Evolutionary conservation across 2,329 filamentous ascomycete genomes (phyloP).

Genomic region (Nemania sp.): DNA sequence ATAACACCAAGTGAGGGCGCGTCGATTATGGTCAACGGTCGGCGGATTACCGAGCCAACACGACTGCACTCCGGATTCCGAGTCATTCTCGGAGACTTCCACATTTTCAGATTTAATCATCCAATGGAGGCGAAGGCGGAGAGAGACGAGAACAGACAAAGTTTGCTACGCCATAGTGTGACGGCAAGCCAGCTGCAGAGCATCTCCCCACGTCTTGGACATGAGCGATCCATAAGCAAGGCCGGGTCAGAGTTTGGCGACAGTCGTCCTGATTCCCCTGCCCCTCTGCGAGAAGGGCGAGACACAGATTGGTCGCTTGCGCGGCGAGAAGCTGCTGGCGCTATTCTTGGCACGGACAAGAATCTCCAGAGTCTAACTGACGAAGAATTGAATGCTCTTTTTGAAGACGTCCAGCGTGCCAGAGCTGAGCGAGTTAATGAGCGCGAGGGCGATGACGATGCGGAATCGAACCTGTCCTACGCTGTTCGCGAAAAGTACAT

Average conservation of each 20-base stretch:
- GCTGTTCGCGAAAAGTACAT: constrained; percentile 92
- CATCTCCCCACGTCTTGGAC: constrained; percentile 61
- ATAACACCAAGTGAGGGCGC: constrained; percentile 88
- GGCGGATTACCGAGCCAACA: constrained; percentile 83
- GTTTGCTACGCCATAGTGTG: constrained; percentile 81
- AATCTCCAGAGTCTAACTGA: constrained; percentile 89
- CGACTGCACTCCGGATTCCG: constrained; percentile 89
- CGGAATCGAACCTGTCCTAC: constrained; percentile 87
- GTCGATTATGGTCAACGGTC: constrained; percentile 96
- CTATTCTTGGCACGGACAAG: constrained; percentile 86
- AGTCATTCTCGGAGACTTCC: constrained; percentile 95
- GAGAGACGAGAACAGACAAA: constrained; percentile 82
- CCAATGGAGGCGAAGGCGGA: constrained; percentile 94
- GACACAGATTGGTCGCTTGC: constrained; percentile 97
- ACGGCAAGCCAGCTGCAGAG: constrained; percentile 64
- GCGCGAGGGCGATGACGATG: constrained; percentile 84
- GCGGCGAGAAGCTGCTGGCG: constrained; percentile 87
- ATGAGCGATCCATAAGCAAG: constrained; percentile 81
- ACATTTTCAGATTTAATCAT: constrained; percentile 98
- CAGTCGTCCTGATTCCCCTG: constrained; percentile 79
- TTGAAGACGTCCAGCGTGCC: constrained; percentile 90
- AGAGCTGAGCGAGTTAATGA: constrained; percentile 74
- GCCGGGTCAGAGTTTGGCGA: constrained; percentile 78
- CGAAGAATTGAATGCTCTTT: constrained; percentile 89
- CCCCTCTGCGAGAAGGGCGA: constrained; percentile 68